A percentile compares a stretch with the other conserved stretches of the same genome.
These are phyloP conservation scores for Manihot esculenta DNA, from an alignment of 441 rosid species.

Conservation along the genomic window DNA sequence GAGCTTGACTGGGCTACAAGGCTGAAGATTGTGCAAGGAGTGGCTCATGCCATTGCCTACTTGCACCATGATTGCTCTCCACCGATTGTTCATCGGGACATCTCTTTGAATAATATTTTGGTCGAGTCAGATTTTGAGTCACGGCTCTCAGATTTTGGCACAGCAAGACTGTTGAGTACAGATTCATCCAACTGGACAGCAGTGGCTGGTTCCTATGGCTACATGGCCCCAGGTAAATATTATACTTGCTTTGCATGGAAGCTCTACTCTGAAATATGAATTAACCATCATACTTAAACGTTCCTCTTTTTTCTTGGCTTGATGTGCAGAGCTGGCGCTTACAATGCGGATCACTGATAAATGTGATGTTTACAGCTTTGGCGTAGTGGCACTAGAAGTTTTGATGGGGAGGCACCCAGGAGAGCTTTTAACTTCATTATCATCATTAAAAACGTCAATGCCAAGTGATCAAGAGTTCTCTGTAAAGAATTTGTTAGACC, in stretches of 20 bases:
- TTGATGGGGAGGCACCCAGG: conserved; percentile 77
- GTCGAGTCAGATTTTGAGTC: conserved; percentile 53
- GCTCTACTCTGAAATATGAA: no score
- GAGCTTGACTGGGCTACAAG: conserved; percentile 49
- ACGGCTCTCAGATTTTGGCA: conserved; percentile 60
- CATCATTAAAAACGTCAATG: conserved; percentile 10
- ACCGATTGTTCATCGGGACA: conserved; percentile 56
- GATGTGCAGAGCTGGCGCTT: conserved; percentile 52
- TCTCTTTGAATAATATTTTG: conserved; percentile 51
- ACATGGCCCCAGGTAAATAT: conserved; percentile 72
- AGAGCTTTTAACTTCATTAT: conserved; percentile 40
- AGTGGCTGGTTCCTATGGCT: conserved; percentile 58
- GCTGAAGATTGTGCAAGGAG: conserved; percentile 48
- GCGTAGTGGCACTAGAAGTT: conserved; percentile 54
- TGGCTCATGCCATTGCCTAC: conserved; percentile 68
- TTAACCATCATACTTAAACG: no score
- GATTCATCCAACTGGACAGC: conserved; percentile 59
- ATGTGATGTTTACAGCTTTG: conserved; percentile 64
- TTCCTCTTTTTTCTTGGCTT: conserved; percentile 6
- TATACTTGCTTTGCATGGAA: neutral
- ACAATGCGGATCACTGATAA: conserved; percentile 55
- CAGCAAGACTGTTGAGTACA: conserved; percentile 47
- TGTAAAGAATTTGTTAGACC: conserved; percentile 49
- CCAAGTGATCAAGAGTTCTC: conserved; percentile 26
- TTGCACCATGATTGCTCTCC: conserved; percentile 64